Percentiles rank a stretch among this genome's conserved stretches.
Evolutionary conservation across 495 filamentous ascomycete genomes (phyloP).

Genomic region (Aspergillus haitiensis): DNA sequence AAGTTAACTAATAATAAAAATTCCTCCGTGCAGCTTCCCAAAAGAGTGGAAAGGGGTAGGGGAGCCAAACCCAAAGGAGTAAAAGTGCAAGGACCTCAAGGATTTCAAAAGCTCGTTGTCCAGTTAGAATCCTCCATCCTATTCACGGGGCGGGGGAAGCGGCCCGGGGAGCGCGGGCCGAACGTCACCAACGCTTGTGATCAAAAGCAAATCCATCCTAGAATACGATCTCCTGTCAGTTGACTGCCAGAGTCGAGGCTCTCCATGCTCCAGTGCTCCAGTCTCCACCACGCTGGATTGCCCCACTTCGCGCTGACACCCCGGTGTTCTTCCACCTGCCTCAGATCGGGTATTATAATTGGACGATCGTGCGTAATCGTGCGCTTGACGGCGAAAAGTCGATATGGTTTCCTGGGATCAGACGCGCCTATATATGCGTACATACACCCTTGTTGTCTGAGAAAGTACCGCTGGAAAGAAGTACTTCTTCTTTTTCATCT

Average conservation of each 20-base stretch:
- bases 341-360: slow-evolving; percentile 18
- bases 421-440: slow-evolving; percentile 2
- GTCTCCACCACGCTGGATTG: slow-evolving; percentile 11
- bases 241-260: slow-evolving; percentile 8
- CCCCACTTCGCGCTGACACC: slow-evolving; percentile 7
- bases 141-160: slow-evolving; percentile 14
- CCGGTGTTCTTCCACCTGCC: background rate
- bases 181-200: slow-evolving; percentile 24
- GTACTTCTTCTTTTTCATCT: background rate
- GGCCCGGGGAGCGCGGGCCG: slow-evolving; percentile 26
- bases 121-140: slow-evolving; percentile 2
- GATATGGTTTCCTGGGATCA: slow-evolving; percentile 22
- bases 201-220: slow-evolving; percentile 19
- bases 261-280: slow-evolving; percentile 13
- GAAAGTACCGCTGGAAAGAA: slow-evolving; percentile 10
- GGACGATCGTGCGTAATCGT: slow-evolving; percentile 17
- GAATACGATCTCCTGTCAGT: slow-evolving; percentile 16
- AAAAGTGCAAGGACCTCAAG: background rate
- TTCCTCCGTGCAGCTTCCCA: background rate
- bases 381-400: slow-evolving; percentile 12
- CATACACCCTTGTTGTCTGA: background rate
- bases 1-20: too few relatives aligned
- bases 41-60: background rate
- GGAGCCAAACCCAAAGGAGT: background rate
- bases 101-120: background rate